These are phyloP conservation scores for Juglanconis oblonga DNA, from an alignment of 2,329 filamentous ascomycete genomes.

Conservation along the genomic window DNA sequence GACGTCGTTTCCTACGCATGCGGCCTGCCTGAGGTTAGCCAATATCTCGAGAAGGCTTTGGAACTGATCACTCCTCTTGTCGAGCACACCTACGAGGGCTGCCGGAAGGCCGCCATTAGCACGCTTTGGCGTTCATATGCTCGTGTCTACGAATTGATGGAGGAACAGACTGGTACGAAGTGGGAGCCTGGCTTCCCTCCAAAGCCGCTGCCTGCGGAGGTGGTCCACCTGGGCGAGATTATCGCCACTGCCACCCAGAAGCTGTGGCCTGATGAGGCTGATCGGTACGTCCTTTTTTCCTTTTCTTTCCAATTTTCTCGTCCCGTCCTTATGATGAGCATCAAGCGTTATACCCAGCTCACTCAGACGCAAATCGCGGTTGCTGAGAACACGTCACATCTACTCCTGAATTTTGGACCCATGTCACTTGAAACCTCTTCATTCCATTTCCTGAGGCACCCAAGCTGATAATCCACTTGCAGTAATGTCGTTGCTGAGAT, in stretches of 20 bases:
- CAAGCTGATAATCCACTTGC: conserved; percentile 39
- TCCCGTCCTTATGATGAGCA: conserved; percentile 69
- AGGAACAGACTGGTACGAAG: conserved; percentile 74
- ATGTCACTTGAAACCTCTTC: conserved; percentile 28
- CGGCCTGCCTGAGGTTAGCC: conserved; percentile 66
- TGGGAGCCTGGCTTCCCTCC: conserved; percentile 88
- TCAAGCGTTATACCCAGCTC: conserved; percentile 97
- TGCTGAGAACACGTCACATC: conserved; percentile 83
- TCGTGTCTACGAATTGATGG: conserved; percentile 83
- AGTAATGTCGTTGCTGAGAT: conserved; percentile 91
- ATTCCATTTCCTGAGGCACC: conserved; percentile 16
- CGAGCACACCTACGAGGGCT: conserved; percentile 89
- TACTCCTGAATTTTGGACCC: conserved; percentile 37
- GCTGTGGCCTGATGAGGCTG: conserved; percentile 85
- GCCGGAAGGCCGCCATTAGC: conserved; percentile 85
- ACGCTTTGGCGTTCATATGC: conserved; percentile 93
- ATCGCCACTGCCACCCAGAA: conserved; percentile 80
- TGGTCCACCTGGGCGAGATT: conserved; percentile 81
- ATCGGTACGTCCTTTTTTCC: conserved; percentile 69
- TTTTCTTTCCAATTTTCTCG: neutral
- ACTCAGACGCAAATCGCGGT: conserved; percentile 89
- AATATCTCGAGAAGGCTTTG: conserved; percentile 86
- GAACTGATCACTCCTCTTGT: conserved; percentile 76
- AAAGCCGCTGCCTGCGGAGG: conserved; percentile 70
- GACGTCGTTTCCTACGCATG: conserved; percentile 89